Conservation (phyloP, 2,329 filamentous ascomycete species). For the Epichloe uncinata region DNA sequence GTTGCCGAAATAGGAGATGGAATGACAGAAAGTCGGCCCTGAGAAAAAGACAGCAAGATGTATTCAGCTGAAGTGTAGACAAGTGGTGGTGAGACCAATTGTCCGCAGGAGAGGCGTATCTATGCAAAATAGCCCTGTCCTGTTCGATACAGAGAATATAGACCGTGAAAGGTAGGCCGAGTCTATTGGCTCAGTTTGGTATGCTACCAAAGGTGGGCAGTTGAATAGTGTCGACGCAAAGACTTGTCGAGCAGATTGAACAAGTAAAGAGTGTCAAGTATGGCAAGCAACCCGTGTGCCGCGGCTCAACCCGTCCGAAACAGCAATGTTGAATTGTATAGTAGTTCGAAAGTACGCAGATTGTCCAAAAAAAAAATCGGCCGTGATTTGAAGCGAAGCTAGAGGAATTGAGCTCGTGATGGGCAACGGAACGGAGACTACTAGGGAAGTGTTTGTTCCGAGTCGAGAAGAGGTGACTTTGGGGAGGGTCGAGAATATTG, state of each 20-base stretch:
- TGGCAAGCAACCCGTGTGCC: constrained; percentile 1
- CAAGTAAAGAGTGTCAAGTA: not conserved
- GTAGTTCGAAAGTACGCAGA: constrained; percentile 1
- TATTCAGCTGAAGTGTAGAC: not conserved
- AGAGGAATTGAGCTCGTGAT: not conserved
- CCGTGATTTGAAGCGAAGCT: constrained; percentile 6
- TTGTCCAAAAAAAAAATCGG: constrained; percentile 6
- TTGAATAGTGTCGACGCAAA: not conserved
- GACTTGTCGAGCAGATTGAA: not conserved
- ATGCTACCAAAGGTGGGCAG: not conserved
- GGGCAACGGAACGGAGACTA: not conserved
- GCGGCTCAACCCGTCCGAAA: constrained; percentile 4
- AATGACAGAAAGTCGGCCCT: not conserved
- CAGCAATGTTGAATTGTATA: constrained; percentile 1
- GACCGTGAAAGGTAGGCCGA: not conserved
- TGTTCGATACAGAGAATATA: not conserved
- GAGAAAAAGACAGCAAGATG: not conserved
- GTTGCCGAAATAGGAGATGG: not conserved
- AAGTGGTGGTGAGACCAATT: not conserved
- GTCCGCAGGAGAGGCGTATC: not conserved
- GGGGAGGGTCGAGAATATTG: not conserved
- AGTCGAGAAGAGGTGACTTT: not conserved
- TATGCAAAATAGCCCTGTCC: not conserved
- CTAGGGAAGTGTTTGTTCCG: not conserved
- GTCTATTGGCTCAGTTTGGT: not conserved